Evolutionary conservation across 352 stramenopile genomes (phyloP).

Genomic region (Phytophthora aleatoria): DNA sequence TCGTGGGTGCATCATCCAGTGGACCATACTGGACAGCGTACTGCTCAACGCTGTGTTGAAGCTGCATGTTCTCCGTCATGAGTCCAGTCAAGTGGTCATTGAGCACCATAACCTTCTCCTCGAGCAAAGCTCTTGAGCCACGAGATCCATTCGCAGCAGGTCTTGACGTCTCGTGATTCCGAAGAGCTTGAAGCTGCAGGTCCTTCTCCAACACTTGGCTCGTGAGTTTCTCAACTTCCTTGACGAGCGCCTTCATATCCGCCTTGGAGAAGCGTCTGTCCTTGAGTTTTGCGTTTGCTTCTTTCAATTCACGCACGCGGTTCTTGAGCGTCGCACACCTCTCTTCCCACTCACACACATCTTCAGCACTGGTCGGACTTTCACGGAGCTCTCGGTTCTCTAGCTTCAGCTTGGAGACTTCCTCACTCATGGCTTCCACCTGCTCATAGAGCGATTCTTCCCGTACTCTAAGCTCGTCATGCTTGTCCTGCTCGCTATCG

Average conservation of each 20-base stretch:
- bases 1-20: constrained; percentile 18
- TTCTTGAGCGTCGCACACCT: constrained; percentile 54
- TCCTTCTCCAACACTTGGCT: constrained; percentile 59
- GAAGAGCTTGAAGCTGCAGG: constrained; percentile 47
- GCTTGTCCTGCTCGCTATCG: constrained; percentile 18
- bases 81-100: constrained; percentile 88
- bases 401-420: constrained; percentile 55
- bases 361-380: constrained; percentile 7
- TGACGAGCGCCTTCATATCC: constrained; percentile 50
- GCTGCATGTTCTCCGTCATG: constrained; percentile 75
- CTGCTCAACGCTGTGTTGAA: constrained; percentile 78
- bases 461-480: constrained; percentile 2
- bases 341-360: constrained; percentile 39
- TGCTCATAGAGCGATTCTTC: constrained; percentile 35
- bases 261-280: constrained; percentile 44
- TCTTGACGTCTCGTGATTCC: constrained; percentile 27
- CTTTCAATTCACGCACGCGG: constrained; percentile 51
- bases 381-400: constrained; percentile 58
- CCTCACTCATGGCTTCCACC: constrained; percentile 36
- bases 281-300: constrained; percentile 61
- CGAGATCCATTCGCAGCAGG: constrained; percentile 32
- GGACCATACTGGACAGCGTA: constrained; percentile 50
- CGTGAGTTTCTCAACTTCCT: constrained; percentile 58
- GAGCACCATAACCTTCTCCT: constrained; percentile 81
- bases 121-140: constrained; percentile 62